Conservation (phyloP, 306 rosid genomes). For the Quercus variabilis region DNA sequence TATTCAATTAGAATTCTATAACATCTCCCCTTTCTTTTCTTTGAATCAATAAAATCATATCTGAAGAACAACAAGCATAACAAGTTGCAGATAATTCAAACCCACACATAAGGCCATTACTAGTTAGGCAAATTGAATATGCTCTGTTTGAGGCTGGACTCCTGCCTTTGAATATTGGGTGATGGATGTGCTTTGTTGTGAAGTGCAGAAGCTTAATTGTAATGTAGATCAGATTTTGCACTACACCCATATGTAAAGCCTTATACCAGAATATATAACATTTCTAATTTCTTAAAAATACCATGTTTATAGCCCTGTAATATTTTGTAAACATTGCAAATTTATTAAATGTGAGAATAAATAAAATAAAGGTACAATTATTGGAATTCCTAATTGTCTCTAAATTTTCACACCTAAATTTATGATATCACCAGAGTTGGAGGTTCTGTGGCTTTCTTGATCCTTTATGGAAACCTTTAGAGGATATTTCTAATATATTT, state of each 20-base stretch:
- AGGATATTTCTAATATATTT: background rate
- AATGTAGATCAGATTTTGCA: background rate
- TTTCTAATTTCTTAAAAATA: background rate
- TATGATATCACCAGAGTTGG: background rate
- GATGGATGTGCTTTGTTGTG: background rate
- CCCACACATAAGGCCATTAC: background rate
- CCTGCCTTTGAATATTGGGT: background rate
- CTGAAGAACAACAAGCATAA: background rate
- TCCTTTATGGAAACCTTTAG: background rate
- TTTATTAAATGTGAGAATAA: background rate
- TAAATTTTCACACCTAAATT: background rate
- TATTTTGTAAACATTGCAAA: background rate
- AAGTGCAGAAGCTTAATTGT: background rate
- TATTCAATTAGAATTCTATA: background rate
- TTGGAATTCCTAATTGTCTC: background rate
- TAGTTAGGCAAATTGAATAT: background rate
- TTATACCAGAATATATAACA: background rate
- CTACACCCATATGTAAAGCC: background rate
- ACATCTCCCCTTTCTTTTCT: background rate
- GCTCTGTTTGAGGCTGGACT: background rate
- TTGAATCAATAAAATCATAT: background rate
- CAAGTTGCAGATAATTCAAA: background rate
- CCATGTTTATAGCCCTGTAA: background rate
- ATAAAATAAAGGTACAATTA: background rate
- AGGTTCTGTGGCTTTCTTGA: background rate